These are phyloP conservation scores for Kwoniella mangroviensis DNA, from an alignment of 768 basidiomycete species.

Conservation along the genomic window DNA sequence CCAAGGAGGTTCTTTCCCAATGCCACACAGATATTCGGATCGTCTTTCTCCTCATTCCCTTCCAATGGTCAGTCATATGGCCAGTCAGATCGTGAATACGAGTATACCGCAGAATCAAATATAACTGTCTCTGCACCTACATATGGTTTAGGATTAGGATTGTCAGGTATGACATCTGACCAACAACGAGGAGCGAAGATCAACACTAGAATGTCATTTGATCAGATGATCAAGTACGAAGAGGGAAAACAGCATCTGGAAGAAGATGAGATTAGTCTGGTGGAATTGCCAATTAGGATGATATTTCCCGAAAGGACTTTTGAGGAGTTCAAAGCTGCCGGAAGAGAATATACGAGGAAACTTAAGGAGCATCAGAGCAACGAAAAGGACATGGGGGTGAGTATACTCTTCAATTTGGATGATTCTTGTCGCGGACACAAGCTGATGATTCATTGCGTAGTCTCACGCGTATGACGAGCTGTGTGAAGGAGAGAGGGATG, in stretches of 20 bases:
- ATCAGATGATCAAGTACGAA: constrained; percentile 9
- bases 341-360: constrained; percentile 2
- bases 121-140: background rate
- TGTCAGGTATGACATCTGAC: constrained; percentile 6
- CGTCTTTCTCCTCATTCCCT: background rate
- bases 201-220: constrained; percentile 2
- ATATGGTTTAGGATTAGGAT: constrained; percentile 6
- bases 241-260: constrained; percentile 1
- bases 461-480: background rate
- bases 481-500: background rate
- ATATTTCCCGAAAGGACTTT: constrained; percentile 11
- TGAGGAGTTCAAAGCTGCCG: background rate
- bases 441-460: background rate
- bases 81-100: background rate
- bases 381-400: background rate
- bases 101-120: background rate
- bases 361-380: background rate
- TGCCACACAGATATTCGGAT: background rate
- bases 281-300: constrained; percentile 10
- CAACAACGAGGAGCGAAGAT: too few relatives aligned
- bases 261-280: constrained; percentile 3
- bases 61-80: background rate
- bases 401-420: too few relatives aligned
- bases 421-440: too few relatives aligned
- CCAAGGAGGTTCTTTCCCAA: background rate